These are phyloP conservation scores for Kwoniella europaea DNA, from an alignment of 768 basidiomycete genomes.

Conservation along the genomic window DNA sequence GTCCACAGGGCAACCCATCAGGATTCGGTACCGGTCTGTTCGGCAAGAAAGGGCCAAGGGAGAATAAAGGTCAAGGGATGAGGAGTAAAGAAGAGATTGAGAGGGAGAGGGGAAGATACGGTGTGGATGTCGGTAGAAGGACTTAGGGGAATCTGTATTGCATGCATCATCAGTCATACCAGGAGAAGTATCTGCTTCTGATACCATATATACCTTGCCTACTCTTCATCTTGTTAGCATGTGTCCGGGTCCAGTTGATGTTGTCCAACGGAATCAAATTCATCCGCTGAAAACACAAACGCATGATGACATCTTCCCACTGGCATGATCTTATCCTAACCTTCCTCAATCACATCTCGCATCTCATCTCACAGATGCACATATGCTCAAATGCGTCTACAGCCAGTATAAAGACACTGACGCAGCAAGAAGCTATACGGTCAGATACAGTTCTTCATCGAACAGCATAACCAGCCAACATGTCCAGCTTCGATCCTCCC, in stretches of 20 bases:
- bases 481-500: neutral
- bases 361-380: neutral
- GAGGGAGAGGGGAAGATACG: constrained; percentile 78
- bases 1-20: constrained; percentile 46
- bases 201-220: too few species aligned
- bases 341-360: neutral
- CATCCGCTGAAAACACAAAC: neutral
- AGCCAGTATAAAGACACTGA: neutral
- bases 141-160: constrained; percentile 30
- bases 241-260: too few species aligned
- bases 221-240: too few species aligned
- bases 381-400: neutral
- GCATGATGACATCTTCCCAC: neutral
- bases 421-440: neutral
- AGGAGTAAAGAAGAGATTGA: constrained; percentile 72
- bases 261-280: neutral
- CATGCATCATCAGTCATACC: neutral
- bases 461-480: neutral
- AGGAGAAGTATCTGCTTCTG: neutral
- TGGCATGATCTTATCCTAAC: neutral
- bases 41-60: constrained; percentile 71
- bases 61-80: constrained; percentile 79
- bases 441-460: neutral
- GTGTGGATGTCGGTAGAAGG: constrained; percentile 63
- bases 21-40: constrained; percentile 73